Conservation (phyloP, 305 asterid genomes). For the Caryopteris hybrid region DNA sequence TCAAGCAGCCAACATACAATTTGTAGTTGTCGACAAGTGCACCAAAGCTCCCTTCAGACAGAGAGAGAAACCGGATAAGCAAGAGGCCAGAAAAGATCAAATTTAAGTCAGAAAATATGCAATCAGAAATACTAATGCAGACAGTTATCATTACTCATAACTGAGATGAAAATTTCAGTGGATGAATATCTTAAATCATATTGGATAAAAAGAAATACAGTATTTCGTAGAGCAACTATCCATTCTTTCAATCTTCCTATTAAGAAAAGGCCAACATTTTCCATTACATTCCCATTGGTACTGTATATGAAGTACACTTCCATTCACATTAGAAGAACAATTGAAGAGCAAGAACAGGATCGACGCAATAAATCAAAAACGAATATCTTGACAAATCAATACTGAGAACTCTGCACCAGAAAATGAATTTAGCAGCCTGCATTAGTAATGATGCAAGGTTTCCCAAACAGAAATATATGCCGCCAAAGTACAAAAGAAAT, state of each 20-base stretch:
- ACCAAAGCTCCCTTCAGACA: slow-evolving; percentile 42
- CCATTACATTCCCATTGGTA: not conserved
- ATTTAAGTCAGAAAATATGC: slow-evolving; percentile 1
- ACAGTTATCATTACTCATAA: not conserved
- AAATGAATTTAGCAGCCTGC: not conserved
- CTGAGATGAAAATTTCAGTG: not conserved
- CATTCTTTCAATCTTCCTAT: not conserved
- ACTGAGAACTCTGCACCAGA: not conserved
- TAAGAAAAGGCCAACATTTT: not conserved
- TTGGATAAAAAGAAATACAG: not conserved
- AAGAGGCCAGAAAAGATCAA: not conserved
- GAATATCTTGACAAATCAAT: not conserved
- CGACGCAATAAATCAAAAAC: not conserved
- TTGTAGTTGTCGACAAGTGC: slow-evolving; percentile 52
- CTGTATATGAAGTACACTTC: not conserved
- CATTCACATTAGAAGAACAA: not conserved
- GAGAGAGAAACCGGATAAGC: slow-evolving; percentile 22
- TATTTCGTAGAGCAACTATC: not conserved
- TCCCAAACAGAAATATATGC: not conserved
- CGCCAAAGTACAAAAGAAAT: not conserved
- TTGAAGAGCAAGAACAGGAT: not conserved
- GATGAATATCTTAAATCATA: not conserved
- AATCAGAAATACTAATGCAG: slow-evolving; percentile 2
- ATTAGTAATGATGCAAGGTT: not conserved
- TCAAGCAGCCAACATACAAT: slow-evolving; percentile 77